Percentiles rank a stretch among this genome's conserved stretches.
phyloP scores from a whole-genome alignment of 75 land plant species.

The Sequoia sempervirens region DNA sequence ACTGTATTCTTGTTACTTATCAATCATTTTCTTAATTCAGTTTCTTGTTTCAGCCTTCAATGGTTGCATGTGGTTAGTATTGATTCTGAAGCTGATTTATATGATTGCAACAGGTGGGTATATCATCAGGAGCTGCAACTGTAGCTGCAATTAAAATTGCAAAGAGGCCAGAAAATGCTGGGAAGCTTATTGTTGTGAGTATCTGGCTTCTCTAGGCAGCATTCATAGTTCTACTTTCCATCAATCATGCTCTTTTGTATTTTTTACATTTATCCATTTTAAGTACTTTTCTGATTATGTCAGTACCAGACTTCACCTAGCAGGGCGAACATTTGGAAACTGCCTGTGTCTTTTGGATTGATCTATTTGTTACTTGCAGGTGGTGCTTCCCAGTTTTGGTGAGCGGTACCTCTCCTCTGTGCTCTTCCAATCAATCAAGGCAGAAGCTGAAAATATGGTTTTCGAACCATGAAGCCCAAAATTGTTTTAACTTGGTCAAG shows the following conservation, averaged over 20 bases:
- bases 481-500: background rate
- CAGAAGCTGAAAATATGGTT: constrained; percentile 71
- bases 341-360: background rate
- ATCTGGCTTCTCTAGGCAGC: background rate
- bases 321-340: background rate
- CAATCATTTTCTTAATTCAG: background rate
- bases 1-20: background rate
- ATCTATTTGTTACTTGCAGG: constrained; percentile 33
- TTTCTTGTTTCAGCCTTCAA: background rate
- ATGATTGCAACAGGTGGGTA: constrained; percentile 54
- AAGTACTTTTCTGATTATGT: background rate
- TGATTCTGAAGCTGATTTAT: background rate
- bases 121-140: constrained; percentile 86
- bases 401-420: constrained; percentile 75
- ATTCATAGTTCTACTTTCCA: background rate
- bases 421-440: constrained; percentile 67
- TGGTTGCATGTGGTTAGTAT: background rate
- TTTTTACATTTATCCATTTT: background rate
- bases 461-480: constrained; percentile 39
- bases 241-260: background rate
- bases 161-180: constrained; percentile 74
- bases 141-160: constrained; percentile 75
- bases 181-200: constrained; percentile 81
- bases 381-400: constrained; percentile 75
- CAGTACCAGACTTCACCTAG: background rate